Percentiles rank a stretch among this genome's conserved stretches.
Conservation (phyloP, 2,329 filamentous ascomycete genomes). For the Exophiala sideris region DNA sequence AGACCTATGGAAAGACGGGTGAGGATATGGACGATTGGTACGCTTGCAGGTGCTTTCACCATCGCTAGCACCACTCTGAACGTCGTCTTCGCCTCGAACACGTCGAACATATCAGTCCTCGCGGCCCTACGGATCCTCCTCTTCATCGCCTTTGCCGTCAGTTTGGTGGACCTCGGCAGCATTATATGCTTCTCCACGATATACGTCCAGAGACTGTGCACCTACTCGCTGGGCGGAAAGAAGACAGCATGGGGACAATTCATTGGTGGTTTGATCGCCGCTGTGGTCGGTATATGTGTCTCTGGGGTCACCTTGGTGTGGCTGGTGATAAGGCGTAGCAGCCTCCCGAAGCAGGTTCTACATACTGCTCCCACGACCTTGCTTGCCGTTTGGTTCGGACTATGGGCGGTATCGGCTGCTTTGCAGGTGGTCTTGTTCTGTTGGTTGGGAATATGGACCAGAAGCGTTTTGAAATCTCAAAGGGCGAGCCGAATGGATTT, state of each 20-base stretch:
- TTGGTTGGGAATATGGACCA: constrained; percentile 21
- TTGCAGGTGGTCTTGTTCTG: constrained; percentile 19
- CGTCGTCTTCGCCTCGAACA: constrained; percentile 20
- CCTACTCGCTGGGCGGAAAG: constrained; percentile 11
- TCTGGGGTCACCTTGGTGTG: constrained; percentile 25
- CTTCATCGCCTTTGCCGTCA: constrained; percentile 23
- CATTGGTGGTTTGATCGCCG: constrained; percentile 6
- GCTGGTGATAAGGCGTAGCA: constrained; percentile 13
- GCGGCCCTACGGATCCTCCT: constrained; percentile 19
- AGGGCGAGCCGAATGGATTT: constrained; percentile 15
- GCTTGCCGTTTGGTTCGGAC: constrained; percentile 23
- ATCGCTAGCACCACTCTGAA: constrained; percentile 24
- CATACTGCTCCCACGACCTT: constrained; percentile 9
- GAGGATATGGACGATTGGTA: constrained; percentile 23
- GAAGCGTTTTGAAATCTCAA: constrained; percentile 16
- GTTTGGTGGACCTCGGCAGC: constrained; percentile 14
- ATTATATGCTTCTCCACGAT: constrained; percentile 20
- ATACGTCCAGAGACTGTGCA: constrained; percentile 14
- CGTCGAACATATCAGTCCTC: constrained; percentile 8
- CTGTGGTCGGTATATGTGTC: constrained; percentile 12
- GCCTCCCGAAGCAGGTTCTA: constrained; percentile 16
- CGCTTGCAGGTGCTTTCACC: constrained; percentile 17
- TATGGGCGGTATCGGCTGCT: constrained; percentile 19
- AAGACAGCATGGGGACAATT: constrained; percentile 15
- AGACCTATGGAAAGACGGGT: constrained; percentile 18